Base-by-base conservation (phyloP, 106 monocot genomes). In the Ottelia alismoides region DNA sequence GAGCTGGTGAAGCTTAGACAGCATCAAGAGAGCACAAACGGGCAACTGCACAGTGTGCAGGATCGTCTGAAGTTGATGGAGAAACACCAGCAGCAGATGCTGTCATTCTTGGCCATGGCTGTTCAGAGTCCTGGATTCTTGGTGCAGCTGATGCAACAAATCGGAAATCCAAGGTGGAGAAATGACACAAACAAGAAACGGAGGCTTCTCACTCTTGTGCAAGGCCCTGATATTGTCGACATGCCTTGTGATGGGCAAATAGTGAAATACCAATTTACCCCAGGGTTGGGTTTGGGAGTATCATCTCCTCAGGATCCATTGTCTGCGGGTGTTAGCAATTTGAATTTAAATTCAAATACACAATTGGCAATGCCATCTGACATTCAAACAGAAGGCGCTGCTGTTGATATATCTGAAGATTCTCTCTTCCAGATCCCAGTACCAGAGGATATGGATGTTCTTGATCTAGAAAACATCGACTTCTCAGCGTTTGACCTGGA, bases 1-100 rank as follows among this genome's bases (percentile, higher is more conserved):
- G 83, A 83, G 60, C 61, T 83, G 12, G 71, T 83, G 18, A 70
- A 74, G 49, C 71, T 83, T 16, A 61, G 83, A 46, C 78, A 74
- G 43, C 78, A 83, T 25, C 83, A 83, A 30, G 74, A 74, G 48
- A 61, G 45, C 14, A 67, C 71, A 2, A 71, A 83, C 29, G 28
- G 27, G 55, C 54, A 83, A 21, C 24, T 83, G 1, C 63, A 56
- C 5, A 55, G 17, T 2, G 22, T 83, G 32, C 63, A 60, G 45
- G 74, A 72, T 11, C 59, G 68, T 20, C 58, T 83, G 2, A 66
- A 75, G 2, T 32, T 60, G 17, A 83, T 83, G 74, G 83, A 83
- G 28, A 74, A 69, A 26, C 68, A 78, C 5, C 83, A 83, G 30
- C 74, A 74, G 28, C 68, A 78, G 30, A 83, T 80, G 80, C 3